Evolutionary conservation across 108 stramenopile genomes (phyloP).

Genomic region (Cyclostephanos invisitatus): DNA sequence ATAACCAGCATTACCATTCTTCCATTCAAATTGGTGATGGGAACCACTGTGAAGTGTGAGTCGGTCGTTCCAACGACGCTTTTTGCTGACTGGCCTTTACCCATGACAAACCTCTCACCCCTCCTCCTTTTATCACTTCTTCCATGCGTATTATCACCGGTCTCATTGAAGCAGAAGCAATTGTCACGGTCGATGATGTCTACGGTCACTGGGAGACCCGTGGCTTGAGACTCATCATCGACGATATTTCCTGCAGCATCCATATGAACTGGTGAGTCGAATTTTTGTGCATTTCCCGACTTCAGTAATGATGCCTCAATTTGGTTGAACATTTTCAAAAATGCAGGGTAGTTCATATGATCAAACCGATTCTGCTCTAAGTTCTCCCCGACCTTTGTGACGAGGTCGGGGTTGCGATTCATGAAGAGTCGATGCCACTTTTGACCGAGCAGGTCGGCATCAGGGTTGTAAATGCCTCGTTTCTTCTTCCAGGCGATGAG

Average conservation of each 20-base stretch:
- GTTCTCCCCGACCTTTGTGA: not conserved
- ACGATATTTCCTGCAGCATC: not conserved
- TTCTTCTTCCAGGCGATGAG: not conserved
- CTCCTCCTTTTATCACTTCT: not conserved
- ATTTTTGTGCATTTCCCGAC: not conserved
- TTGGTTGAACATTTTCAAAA: not conserved
- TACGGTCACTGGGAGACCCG: not conserved
- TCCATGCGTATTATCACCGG: too few species aligned
- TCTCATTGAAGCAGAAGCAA: too few species aligned
- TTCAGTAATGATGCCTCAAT: not conserved
- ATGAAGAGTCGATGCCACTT: not conserved
- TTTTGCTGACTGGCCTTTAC: not conserved
- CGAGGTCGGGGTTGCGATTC: not conserved
- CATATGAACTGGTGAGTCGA: not conserved
- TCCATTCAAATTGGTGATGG: not conserved
- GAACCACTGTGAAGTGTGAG: not conserved
- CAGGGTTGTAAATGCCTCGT: not conserved
- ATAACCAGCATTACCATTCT: not conserved
- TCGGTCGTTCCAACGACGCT: not conserved
- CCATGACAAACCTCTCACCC: not conserved
- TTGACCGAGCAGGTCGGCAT: not conserved
- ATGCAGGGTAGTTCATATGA: not conserved
- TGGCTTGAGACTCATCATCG: not conserved
- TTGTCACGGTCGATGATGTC: not conserved
- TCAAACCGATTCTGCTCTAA: not conserved